Evolutionary conservation across 1,139 yeast species (phyloP), one percentile per base, ranked within the genome.

Genomic region (Keqinozyma sinolaborantium): DNA sequence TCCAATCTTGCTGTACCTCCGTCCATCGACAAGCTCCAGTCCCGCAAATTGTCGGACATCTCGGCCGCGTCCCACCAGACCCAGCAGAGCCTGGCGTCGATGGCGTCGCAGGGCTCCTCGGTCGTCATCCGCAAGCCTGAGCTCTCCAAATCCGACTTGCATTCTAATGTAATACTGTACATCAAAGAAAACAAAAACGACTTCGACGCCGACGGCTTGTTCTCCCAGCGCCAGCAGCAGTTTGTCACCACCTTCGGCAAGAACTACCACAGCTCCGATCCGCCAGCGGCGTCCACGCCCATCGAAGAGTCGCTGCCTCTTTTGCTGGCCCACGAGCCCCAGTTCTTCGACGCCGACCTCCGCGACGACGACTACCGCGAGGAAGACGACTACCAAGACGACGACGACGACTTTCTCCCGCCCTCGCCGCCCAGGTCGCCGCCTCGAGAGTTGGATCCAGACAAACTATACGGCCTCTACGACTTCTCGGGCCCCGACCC

Each of bases 401-500:
- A 42, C 14, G 50, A 49, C 13, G 53, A 44, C 15, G 52, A 50
- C 15, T 49, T 71, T 21, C 36, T 63, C 12, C 70, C 71, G 7
- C 79, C 80, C 2, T 78, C 81, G 20, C 82, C 88, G 2, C 94
- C 95, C 2, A 60, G 88, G 18, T 79, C 86, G 7, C 94, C 94
- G 2, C 92, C 94, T 18, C 74, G 77, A 34, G 95, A 87, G 45
- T 61, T 90, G 35, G 92, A 86, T 51, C 95, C 95, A 5, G 83
- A 75, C 36, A 83, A 83, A 51, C 66, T 90, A 25, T 90, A 88
- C 52, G 97, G 97, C 1, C 62, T 90, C 24, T 86, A 83, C 48
- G 88, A 90, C 34, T 90, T 92, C 48, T 72, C 72, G 24, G 98
- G 97, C 1, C 95, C 96, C 3, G 97, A 90, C 49, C 94, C 95